These are phyloP conservation scores for Emmonsiellopsis sp. DNA, from an alignment of 2,329 filamentous ascomycete genomes.

Conservation along the genomic window DNA sequence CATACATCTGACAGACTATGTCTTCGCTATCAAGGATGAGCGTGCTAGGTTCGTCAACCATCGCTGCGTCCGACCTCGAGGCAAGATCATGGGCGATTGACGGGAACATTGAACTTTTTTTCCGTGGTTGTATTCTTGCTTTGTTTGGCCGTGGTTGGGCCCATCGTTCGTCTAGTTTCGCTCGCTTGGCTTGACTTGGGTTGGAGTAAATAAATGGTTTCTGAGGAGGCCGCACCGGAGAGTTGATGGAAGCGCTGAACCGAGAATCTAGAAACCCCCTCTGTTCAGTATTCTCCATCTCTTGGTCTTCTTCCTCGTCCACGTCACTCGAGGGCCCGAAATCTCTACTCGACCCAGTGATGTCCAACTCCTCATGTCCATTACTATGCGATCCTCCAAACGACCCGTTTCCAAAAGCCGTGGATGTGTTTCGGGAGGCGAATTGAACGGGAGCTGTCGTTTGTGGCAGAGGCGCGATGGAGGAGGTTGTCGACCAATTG, in stretches of 20 bases:
- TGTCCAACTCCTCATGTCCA: not conserved
- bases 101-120: conserved; percentile 55
- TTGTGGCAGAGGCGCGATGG: conserved; percentile 22
- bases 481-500: conserved; percentile 28
- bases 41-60: conserved; percentile 59
- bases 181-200: conserved; percentile 32
- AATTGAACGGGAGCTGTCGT: conserved; percentile 7
- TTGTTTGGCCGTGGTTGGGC: conserved; percentile 25
- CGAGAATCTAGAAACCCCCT: conserved; percentile 12
- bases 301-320: not conserved
- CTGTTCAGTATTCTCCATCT: not conserved
- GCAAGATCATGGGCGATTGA: conserved; percentile 63
- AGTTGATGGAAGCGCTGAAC: conserved; percentile 18
- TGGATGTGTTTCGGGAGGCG: conserved; percentile 13
- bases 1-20: conserved; percentile 57
- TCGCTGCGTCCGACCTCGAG: conserved; percentile 47
- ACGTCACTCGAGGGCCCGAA: not conserved
- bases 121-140: conserved; percentile 26
- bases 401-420: conserved; percentile 12
- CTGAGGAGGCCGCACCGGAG: conserved; percentile 14
- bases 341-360: not conserved
- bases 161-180: conserved; percentile 34
- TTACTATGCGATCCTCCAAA: conserved; percentile 1
- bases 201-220: conserved; percentile 35
- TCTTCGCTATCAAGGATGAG: conserved; percentile 69